These are phyloP conservation scores for Pueraria montana DNA, from an alignment of 306 rosid genomes.

Conservation along the genomic window DNA sequence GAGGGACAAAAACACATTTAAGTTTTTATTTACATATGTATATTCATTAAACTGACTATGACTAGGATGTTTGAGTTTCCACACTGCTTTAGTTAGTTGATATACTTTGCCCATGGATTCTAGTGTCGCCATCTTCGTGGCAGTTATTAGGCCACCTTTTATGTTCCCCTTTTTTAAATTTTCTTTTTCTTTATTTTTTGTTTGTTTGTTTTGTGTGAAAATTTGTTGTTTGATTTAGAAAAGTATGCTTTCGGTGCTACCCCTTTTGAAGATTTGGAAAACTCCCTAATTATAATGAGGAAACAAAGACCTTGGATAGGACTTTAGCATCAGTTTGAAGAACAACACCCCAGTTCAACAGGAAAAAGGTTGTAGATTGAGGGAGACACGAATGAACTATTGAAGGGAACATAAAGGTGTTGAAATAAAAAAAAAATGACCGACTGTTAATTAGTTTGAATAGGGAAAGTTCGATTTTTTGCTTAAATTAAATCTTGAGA, in stretches of 20 bases:
- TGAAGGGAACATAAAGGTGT: not conserved
- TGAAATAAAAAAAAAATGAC: not conserved
- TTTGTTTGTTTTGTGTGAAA: conserved; percentile 1
- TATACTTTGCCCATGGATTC: conserved; percentile 21
- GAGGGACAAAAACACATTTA: no score
- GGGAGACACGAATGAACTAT: not conserved
- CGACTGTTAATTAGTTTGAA: not conserved
- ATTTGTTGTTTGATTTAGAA: conserved; percentile 19
- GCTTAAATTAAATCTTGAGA: not conserved
- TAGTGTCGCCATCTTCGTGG: conserved; percentile 38
- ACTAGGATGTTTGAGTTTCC: conserved; percentile 30
- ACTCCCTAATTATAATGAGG: conserved; percentile 42
- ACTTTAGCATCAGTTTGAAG: conserved; percentile 39
- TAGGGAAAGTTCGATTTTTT: not conserved
- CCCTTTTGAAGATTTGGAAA: conserved; percentile 52
- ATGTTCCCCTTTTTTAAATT: not conserved
- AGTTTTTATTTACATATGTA: not conserved
- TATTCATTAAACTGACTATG: conserved; percentile 27
- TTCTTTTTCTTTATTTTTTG: not conserved
- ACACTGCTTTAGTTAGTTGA: conserved; percentile 27
- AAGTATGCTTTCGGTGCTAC: conserved; percentile 60
- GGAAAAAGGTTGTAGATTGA: not conserved
- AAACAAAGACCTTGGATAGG: conserved; percentile 29
- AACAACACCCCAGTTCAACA: conserved; percentile 6
- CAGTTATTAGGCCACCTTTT: conserved; percentile 16